Evolutionary conservation across 345 rosid species (phyloP).

Genomic region (Melaleuca quinquenervia): DNA sequence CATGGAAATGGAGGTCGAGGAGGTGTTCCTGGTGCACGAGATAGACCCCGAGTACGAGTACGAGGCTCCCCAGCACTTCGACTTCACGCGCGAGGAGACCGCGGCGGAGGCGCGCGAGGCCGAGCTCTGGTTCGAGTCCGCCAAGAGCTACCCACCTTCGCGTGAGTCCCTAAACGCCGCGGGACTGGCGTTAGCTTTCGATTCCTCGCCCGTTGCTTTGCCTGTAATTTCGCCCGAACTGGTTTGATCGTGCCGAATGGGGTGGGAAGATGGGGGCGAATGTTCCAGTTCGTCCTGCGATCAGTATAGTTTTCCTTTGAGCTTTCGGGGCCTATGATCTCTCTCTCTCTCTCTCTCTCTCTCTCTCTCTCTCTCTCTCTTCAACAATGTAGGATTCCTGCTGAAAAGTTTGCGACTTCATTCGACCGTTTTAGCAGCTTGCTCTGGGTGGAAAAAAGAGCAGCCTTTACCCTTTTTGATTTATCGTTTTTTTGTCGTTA

Average conservation of each 20-base stretch:
- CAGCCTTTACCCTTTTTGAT: background rate
- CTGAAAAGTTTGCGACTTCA: background rate
- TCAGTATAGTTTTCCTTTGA: background rate
- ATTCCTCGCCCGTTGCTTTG: background rate
- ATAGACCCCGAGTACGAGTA: conserved; percentile 85
- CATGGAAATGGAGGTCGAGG: conserved; percentile 17
- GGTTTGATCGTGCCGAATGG: background rate
- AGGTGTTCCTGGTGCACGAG: conserved; percentile 66
- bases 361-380: background rate
- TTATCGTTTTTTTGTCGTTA: background rate
- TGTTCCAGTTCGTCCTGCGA: background rate
- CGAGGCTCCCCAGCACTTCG: conserved; percentile 72
- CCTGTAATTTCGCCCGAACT: background rate
- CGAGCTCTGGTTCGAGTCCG: conserved; percentile 76
- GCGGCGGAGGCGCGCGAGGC: conserved; percentile 43
- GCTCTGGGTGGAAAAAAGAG: background rate
- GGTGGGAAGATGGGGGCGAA: background rate
- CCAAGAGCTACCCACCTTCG: conserved; percentile 69
- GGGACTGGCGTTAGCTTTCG: background rate
- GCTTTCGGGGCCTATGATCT: background rate
- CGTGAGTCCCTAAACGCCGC: conserved; percentile 37
- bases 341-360: background rate
- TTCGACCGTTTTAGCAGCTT: background rate
- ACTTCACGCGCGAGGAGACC: conserved; percentile 64
- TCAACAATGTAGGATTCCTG: background rate